A percentile compares a stretch with the other conserved stretches of the same genome.
Conservation (phyloP, 192 early-diverging fungal genomes). For the Spinellus fusiger region DNA sequence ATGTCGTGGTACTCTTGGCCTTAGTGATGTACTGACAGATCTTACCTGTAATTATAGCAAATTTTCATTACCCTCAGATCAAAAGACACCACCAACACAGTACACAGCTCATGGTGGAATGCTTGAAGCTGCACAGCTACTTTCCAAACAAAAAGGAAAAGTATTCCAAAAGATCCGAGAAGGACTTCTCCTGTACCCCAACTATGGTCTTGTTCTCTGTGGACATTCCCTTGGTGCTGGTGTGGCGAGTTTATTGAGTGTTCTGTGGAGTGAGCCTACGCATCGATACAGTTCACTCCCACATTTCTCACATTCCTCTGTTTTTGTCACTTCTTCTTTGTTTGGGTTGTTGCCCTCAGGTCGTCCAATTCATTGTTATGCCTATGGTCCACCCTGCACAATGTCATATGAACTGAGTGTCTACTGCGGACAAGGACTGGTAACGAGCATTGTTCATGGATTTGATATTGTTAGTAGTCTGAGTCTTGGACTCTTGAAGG, state of each 20-base stretch:
- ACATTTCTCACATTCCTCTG: slow-evolving; percentile 35
- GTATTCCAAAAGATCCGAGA: slow-evolving; percentile 66
- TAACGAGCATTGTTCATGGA: slow-evolving; percentile 79
- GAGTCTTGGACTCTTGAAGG: slow-evolving; percentile 68
- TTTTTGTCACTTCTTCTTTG: slow-evolving; percentile 55
- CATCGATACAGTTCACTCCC: slow-evolving; percentile 1
- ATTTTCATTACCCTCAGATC: slow-evolving; percentile 34
- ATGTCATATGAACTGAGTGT: slow-evolving; percentile 62
- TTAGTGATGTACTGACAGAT: slow-evolving; percentile 84
- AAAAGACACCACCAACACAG: slow-evolving; percentile 6
- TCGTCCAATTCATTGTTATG: slow-evolving; percentile 78
- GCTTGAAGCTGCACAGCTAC: slow-evolving; percentile 68
- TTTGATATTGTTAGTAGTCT: slow-evolving; percentile 75
- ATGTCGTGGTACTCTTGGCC: slow-evolving; percentile 81
- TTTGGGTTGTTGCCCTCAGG: slow-evolving; percentile 59
- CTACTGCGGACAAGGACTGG: slow-evolving; percentile 56
- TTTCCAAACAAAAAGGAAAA: slow-evolving; percentile 60
- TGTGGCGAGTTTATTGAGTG: slow-evolving; percentile 70
- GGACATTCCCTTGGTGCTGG: slow-evolving; percentile 89
- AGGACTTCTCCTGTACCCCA: slow-evolving; percentile 65
- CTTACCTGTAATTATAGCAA: slow-evolving; percentile 73
- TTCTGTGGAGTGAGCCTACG: slow-evolving; percentile 66
- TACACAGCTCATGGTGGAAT: slow-evolving; percentile 81
- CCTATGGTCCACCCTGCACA: slow-evolving; percentile 78
- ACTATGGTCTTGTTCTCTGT: slow-evolving; percentile 78